A percentile compares a stretch with the other conserved stretches of the same genome.
These are phyloP conservation scores for Monilinia fructigena DNA, from an alignment of 2,329 filamentous ascomycete species.

Conservation along the genomic window DNA sequence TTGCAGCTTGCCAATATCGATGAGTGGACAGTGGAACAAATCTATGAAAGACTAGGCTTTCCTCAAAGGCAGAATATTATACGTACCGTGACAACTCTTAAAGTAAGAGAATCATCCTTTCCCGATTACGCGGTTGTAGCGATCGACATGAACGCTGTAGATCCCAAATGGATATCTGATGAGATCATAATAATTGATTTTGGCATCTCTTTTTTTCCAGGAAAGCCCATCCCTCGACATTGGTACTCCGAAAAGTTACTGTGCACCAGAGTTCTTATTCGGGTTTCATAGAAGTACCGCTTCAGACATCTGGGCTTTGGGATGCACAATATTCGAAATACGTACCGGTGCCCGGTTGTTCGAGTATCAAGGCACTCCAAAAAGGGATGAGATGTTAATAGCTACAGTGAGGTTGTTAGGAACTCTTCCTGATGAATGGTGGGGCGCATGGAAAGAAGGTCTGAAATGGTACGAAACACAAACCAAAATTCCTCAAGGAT, in stretches of 20 bases:
- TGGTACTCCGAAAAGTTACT: constrained; percentile 29
- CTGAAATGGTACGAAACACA: constrained; percentile 24
- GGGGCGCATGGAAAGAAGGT: constrained; percentile 27
- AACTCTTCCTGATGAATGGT: constrained; percentile 26
- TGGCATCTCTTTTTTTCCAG: constrained; percentile 27
- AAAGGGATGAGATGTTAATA: constrained; percentile 26
- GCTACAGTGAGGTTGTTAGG: constrained; percentile 27
- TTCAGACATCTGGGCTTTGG: constrained; percentile 32
- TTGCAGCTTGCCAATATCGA: constrained; percentile 30
- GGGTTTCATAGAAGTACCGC: constrained; percentile 19
- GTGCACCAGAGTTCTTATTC: constrained; percentile 30
- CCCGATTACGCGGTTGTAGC: constrained; percentile 26
- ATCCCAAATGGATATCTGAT: constrained; percentile 29
- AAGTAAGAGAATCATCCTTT: neutral
- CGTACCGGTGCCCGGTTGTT: constrained; percentile 27
- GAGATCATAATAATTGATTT: constrained; percentile 32
- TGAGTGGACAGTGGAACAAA: constrained; percentile 25
- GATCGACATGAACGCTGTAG: constrained; percentile 27
- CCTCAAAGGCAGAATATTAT: constrained; percentile 25
- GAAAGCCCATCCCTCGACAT: constrained; percentile 19
- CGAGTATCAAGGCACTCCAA: constrained; percentile 24
- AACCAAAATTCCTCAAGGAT: neutral
- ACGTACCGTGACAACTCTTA: neutral
- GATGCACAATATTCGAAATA: constrained; percentile 30
- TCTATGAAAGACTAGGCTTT: constrained; percentile 27